Percentiles rank a stretch among this genome's conserved stretches.
Evolutionary conservation across 1,139 yeast species (phyloP).

Genomic region (Yamadazyma conglobata): DNA sequence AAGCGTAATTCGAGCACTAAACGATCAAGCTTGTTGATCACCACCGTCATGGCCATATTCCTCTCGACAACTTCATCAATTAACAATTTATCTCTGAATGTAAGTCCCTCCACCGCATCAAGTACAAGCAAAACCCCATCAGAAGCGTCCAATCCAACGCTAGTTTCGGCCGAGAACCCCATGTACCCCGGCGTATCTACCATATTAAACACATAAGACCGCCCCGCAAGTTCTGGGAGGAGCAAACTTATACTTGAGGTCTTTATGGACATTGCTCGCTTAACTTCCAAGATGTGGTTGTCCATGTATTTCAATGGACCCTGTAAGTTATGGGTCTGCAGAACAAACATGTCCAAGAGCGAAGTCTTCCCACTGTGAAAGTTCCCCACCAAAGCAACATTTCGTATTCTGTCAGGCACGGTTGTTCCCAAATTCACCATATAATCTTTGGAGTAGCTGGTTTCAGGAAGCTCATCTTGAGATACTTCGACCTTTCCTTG

Average conservation of each 20-base stretch:
- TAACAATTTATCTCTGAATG: constrained; percentile 47
- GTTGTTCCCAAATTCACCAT: constrained; percentile 43
- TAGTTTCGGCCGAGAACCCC: constrained; percentile 74
- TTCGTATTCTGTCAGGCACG: constrained; percentile 67
- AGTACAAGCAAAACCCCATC: constrained; percentile 71
- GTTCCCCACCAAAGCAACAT: constrained; percentile 79
- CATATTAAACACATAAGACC: constrained; percentile 58
- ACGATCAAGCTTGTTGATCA: constrained; percentile 83
- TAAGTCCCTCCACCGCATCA: constrained; percentile 84
- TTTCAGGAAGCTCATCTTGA: constrained; percentile 44
- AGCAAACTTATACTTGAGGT: constrained; percentile 61
- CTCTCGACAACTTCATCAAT: constrained; percentile 47
- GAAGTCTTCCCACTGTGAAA: constrained; percentile 88
- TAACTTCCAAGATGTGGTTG: constrained; percentile 63
- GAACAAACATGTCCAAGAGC: constrained; percentile 64
- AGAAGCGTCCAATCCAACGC: constrained; percentile 52
- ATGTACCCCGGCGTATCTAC: constrained; percentile 92
- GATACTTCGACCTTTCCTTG: constrained; percentile 48
- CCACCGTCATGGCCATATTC: constrained; percentile 52
- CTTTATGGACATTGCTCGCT: constrained; percentile 68
- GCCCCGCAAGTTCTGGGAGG: constrained; percentile 51
- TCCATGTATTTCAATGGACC: constrained; percentile 63
- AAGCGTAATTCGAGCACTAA: constrained; percentile 71
- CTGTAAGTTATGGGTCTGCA: constrained; percentile 53
- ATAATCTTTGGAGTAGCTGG: constrained; percentile 62